phyloP scores from a whole-genome alignment of 441 rosid species.

The Heliophila coronopifolia region DNA sequence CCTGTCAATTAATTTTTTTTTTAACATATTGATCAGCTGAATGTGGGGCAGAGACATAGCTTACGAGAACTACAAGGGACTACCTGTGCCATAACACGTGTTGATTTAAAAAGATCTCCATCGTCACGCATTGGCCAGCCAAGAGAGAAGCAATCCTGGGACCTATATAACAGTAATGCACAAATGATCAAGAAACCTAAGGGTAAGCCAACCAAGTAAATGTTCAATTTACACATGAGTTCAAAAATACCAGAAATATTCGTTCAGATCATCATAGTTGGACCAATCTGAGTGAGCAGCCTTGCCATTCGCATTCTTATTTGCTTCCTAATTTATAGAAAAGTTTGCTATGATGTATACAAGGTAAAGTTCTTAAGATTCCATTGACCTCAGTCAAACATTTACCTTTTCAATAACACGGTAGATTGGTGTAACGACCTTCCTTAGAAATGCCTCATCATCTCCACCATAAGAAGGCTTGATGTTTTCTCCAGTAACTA shows the following conservation, averaged over 20 bases:
- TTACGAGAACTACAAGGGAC: slow-evolving; percentile 14
- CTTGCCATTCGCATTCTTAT: slow-evolving; percentile 63
- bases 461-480: slow-evolving; percentile 98
- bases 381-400: slow-evolving; percentile 7
- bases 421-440: slow-evolving; percentile 88
- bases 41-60: slow-evolving; percentile 14
- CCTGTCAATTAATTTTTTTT: slow-evolving; percentile 37
- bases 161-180: slow-evolving; percentile 42
- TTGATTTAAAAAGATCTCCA: slow-evolving; percentile 86
- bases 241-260: slow-evolving; percentile 83
- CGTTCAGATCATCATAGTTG: slow-evolving; percentile 97
- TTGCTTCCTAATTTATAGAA: slow-evolving; percentile 64
- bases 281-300: slow-evolving; percentile 93
- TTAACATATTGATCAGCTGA: slow-evolving; percentile 14
- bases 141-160: slow-evolving; percentile 91
- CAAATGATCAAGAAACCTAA: slow-evolving; percentile 4
- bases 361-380: slow-evolving; percentile 14
- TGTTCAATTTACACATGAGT: slow-evolving; percentile 17
- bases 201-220: slow-evolving; percentile 11
- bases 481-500: slow-evolving; percentile 95
- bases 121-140: slow-evolving; percentile 99
- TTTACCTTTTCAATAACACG: slow-evolving; percentile 77
- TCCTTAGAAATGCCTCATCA: slow-evolving; percentile 90
- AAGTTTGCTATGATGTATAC: slow-evolving; percentile 23
- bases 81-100: slow-evolving; percentile 51